phyloP scores from a whole-genome alignment of 2,329 filamentous ascomycete species.

The Pseudonectria foliicola region DNA sequence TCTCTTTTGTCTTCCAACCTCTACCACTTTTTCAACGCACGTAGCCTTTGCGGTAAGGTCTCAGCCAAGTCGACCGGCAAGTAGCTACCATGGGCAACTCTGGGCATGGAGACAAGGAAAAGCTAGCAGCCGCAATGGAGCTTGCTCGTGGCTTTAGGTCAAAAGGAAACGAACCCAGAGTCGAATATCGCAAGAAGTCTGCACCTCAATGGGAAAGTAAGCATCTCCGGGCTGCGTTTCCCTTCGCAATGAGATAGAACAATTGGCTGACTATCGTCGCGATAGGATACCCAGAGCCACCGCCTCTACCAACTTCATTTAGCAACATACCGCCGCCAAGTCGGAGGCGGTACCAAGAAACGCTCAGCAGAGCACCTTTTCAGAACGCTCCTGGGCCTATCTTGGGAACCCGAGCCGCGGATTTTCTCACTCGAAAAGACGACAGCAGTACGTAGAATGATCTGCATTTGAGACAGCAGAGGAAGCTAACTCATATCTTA shows the following conservation, averaged over 20 bases:
- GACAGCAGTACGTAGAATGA: slow-evolving; percentile 1
- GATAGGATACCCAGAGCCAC: background rate
- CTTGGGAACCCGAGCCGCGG: slow-evolving; percentile 14
- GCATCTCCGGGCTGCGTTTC: no score
- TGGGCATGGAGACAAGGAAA: slow-evolving; percentile 18
- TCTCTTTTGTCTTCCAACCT: no score
- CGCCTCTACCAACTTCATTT: background rate
- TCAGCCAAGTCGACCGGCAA: background rate
- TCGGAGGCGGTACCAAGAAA: slow-evolving; percentile 10
- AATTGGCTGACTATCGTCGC: no score
- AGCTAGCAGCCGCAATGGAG: slow-evolving; percentile 20
- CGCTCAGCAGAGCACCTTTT: slow-evolving; percentile 5
- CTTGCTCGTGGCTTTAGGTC: slow-evolving; percentile 21
- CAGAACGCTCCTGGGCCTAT: slow-evolving; percentile 8
- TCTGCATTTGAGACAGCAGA: no score
- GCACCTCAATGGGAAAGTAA: no score
- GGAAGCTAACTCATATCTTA: no score
- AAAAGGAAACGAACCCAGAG: slow-evolving; percentile 3
- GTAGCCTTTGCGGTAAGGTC: no score
- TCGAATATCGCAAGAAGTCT: background rate
- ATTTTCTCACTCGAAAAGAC: slow-evolving; percentile 17
- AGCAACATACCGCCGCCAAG: slow-evolving; percentile 12
- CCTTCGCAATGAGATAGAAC: no score
- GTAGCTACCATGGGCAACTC: slow-evolving; percentile 8
- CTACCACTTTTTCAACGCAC: no score